Percentiles rank a stretch among this genome's conserved stretches.
phyloP scores from a whole-genome alignment of 176 grass and related monocot genomes.

The Neostapfia colusana region DNA sequence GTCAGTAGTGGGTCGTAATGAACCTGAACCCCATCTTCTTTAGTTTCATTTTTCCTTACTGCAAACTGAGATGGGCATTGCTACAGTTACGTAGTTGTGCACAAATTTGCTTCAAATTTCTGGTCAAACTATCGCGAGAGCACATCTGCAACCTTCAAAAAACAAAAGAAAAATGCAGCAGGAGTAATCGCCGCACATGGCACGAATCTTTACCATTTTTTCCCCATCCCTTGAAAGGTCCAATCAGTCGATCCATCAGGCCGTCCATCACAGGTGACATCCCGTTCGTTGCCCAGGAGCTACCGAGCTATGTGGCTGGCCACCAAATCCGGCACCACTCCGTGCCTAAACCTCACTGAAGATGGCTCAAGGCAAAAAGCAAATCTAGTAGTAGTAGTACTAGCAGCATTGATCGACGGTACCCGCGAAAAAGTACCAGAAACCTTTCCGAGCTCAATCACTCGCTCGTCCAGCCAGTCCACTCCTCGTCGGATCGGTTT shows the following conservation, averaged over 20 bases:
- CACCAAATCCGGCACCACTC: conserved; percentile 1
- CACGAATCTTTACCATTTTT: background rate
- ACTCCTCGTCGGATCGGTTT: background rate
- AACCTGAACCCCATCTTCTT: background rate
- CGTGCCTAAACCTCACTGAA: background rate
- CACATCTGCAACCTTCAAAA: background rate
- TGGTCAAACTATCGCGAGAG: background rate
- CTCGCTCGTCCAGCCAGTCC: background rate
- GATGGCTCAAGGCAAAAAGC: background rate
- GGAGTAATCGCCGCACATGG: background rate
- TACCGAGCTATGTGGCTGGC: background rate
- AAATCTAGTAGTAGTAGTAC: background rate
- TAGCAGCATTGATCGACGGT: background rate
- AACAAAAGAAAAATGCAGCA: background rate
- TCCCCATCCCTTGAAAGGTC: conserved; percentile 33
- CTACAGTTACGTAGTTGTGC: background rate
- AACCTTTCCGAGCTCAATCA: conserved; percentile 3
- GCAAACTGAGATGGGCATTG: background rate
- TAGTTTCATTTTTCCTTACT: background rate
- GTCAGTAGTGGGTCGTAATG: background rate
- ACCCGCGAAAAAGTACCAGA: background rate
- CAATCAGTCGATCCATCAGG: conserved; percentile 21
- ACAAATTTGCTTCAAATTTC: background rate
- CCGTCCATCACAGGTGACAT: conserved; percentile 31
- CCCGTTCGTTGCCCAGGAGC: background rate